Evolutionary conservation across 495 filamentous ascomycete genomes (phyloP).

Genomic region (Evansstolkia leycettana): DNA sequence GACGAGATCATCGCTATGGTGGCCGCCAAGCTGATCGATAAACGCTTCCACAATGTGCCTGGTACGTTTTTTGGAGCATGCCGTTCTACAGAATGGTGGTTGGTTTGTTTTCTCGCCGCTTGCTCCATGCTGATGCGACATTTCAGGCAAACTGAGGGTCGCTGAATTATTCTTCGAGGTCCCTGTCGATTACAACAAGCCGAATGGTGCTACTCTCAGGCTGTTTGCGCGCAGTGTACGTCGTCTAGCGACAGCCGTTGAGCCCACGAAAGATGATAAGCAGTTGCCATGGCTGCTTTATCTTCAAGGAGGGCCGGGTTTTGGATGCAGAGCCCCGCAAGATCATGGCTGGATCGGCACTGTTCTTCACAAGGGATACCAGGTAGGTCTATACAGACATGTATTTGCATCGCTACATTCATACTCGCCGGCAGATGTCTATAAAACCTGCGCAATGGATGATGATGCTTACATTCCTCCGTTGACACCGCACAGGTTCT

Average conservation of each 20-base stretch:
- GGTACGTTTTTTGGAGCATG: slow-evolving; percentile 12
- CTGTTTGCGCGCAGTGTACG: slow-evolving; percentile 66
- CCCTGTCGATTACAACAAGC: slow-evolving; percentile 61
- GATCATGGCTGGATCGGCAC: slow-evolving; percentile 49
- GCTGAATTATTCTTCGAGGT: slow-evolving; percentile 81
- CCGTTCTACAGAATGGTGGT: too few relatives aligned
- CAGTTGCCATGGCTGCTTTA: slow-evolving; percentile 52
- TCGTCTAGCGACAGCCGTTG: slow-evolving; percentile 50
- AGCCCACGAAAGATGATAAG: slow-evolving; percentile 34
- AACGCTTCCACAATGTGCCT: slow-evolving; percentile 30
- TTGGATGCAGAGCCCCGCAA: slow-evolving; percentile 62
- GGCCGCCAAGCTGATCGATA: slow-evolving; percentile 34
- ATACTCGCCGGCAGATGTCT: background rate
- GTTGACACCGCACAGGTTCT: slow-evolving; percentile 41
- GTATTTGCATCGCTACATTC: background rate
- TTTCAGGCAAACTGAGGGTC: slow-evolving; percentile 57
- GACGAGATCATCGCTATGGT: slow-evolving; percentile 6
- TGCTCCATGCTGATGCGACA: too few relatives aligned
- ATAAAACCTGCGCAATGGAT: too few relatives aligned
- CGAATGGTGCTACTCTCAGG: slow-evolving; percentile 44
- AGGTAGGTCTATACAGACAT: slow-evolving; percentile 24
- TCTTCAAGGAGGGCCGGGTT: slow-evolving; percentile 69
- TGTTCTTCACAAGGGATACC: slow-evolving; percentile 71
- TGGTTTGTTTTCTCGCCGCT: too few relatives aligned
- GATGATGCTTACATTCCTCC: too few relatives aligned